Evolutionary conservation across 2,329 filamentous ascomycete species (phyloP).

Genomic region (Botrytis paeoniae): DNA sequence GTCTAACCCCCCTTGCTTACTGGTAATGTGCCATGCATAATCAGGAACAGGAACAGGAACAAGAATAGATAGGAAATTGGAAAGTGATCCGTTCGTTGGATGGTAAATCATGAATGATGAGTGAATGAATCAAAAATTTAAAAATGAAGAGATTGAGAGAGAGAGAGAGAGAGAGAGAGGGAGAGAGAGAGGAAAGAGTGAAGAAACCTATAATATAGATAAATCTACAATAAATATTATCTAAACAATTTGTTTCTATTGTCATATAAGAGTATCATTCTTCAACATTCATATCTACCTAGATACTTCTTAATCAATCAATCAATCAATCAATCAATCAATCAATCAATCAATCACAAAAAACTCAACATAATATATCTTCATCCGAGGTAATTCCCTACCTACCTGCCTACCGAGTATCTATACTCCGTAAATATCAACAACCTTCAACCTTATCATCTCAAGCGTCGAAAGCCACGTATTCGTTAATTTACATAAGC

Average conservation of each 20-base stretch:
- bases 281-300: too few species aligned
- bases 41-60: not conserved
- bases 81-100: not conserved
- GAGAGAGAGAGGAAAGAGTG: not conserved
- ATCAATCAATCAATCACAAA: too few species aligned
- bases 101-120: not conserved
- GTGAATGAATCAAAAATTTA: not conserved
- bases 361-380: not conserved
- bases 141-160: not conserved
- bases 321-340: too few species aligned
- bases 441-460: not conserved
- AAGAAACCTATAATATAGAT: not conserved
- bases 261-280: too few species aligned
- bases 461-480: not conserved
- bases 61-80: not conserved
- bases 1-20: not conserved
- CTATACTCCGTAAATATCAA: not conserved
- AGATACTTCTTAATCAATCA: too few species aligned
- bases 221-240: not conserved
- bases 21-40: slow-evolving; percentile 1
- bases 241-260: too few species aligned
- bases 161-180: not conserved
- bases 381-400: not conserved
- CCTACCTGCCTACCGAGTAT: too few species aligned
- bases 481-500: not conserved